Base-by-base conservation (phyloP, 1,284 basidiomycete species). In the Malassezia restricta region DNA sequence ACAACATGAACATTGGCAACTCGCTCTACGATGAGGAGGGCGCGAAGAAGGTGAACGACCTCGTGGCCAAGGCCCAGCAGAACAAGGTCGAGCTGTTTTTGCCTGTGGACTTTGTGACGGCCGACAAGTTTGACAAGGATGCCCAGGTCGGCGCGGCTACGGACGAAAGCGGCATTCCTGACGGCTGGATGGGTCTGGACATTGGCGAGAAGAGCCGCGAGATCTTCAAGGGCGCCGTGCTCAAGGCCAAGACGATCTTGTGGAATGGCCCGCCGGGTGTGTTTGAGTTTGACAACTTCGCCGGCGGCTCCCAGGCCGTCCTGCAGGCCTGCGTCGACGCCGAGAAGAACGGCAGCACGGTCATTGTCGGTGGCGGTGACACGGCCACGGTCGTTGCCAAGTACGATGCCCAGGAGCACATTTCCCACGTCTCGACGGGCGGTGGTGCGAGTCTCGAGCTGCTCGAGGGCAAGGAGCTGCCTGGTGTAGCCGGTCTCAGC, bases 221-320 rank as follows among this genome's bases (percentile, higher is more conserved):
- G 69, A 77, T 87, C 57, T 98, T 86, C 79, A 79, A 78, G 47
- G 71, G 83, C 65, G 83, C 89, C 24, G 90, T 96, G 56, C 74
- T 84, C 51, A 83, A 86, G 71, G 79, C 89, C 59, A 96, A 91
- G 81, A 98, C 94, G 43, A 91, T 98, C 74, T 83, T 98, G 56
- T 98, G 92, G 91, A 98, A 98, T 75, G 92, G 70, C 27, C 91
- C 92, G 38, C 86, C 92, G 41, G 92, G 92, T 68, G 92, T 98
- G 31, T 98, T 98, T 75, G 92, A 98, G 76, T 94, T 96, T 79
- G 81, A 85, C 46, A 83, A 83, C 43, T 98, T 96, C 68, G 85
- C 90, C 8, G 78, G 78, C 40, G 92, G 91, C 42, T 94, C 90
- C 15, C 82, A 83, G 73, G 77, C 83, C 15, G 82, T 95, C 54